These are phyloP conservation scores for Suillus subaureus DNA, from an alignment of 768 basidiomycete genomes.

Conservation along the genomic window DNA sequence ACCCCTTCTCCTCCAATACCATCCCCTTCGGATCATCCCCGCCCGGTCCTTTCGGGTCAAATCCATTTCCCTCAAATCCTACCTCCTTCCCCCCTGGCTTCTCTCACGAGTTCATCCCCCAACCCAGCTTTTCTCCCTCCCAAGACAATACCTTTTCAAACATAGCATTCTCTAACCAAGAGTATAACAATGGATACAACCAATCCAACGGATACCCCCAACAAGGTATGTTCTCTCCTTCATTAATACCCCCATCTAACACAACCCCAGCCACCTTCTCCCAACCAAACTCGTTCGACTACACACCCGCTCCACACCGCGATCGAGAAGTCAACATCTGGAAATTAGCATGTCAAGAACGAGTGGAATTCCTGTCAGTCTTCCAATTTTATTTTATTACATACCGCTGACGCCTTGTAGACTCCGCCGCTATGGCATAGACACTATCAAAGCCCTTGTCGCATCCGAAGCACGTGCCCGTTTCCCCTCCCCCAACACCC, in stretches of 20 bases:
- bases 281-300: constrained; percentile 1
- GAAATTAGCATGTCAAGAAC: constrained; percentile 37
- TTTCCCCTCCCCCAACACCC: background rate
- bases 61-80: background rate
- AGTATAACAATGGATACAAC: background rate
- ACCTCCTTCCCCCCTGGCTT: background rate
- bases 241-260: background rate
- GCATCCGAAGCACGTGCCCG: constrained; percentile 27
- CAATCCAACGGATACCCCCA: constrained; percentile 5
- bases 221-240: background rate
- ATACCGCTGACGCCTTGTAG: constrained; percentile 12
- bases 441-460: constrained; percentile 36
- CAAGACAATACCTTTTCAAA: background rate
- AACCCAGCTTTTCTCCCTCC: background rate
- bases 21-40: background rate
- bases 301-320: constrained; percentile 29
- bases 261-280: background rate
- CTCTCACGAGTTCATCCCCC: constrained; percentile 5
- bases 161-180: background rate
- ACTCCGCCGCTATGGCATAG: constrained; percentile 33
- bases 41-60: constrained; percentile 1
- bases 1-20: background rate
- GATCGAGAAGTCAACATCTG: constrained; percentile 38
- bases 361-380: constrained; percentile 35
- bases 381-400: constrained; percentile 10